These are phyloP conservation scores for Fusarium praegraminearum DNA, from an alignment of 2,329 filamentous ascomycete genomes.

Conservation along the genomic window DNA sequence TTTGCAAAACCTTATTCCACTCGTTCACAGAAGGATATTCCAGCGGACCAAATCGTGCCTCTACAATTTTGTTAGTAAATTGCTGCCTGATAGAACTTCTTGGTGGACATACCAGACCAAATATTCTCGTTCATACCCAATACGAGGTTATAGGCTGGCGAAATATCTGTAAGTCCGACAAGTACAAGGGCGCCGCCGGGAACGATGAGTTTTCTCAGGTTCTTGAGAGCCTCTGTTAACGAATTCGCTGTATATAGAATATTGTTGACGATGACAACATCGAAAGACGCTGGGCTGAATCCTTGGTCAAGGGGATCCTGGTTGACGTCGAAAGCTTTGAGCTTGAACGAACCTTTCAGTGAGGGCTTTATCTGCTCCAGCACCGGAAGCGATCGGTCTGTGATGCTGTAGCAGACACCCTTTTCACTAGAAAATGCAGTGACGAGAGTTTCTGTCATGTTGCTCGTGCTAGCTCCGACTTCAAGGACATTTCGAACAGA, in stretches of 20 bases:
- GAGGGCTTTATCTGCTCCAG: not conserved
- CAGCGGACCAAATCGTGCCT: not conserved
- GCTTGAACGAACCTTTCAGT: not conserved
- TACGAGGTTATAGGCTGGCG: conserved; percentile 22
- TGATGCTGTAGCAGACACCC: not conserved
- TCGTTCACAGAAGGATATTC: not conserved
- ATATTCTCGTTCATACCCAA: conserved; percentile 23
- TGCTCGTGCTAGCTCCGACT: conserved; percentile 6
- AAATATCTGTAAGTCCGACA: conserved; percentile 22
- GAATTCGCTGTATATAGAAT: conserved; percentile 6
- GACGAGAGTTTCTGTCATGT: not conserved
- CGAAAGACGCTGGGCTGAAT: not conserved
- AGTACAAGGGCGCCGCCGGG: conserved; percentile 9
- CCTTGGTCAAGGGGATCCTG: conserved; percentile 7
- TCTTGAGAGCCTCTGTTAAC: not conserved
- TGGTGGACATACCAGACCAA: conserved; percentile 13
- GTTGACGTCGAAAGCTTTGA: conserved; percentile 20
- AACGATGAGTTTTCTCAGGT: not conserved
- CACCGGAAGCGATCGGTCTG: not conserved
- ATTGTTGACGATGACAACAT: conserved; percentile 15
- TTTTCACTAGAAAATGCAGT: not conserved
- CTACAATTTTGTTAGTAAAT: accelerated
- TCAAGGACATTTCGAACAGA: conserved; percentile 10
- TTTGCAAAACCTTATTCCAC: conserved; percentile 1
- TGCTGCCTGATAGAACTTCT: accelerated